These are phyloP conservation scores for Corchorus capsularis DNA, from an alignment of 345 rosid genomes.

Conservation along the genomic window DNA sequence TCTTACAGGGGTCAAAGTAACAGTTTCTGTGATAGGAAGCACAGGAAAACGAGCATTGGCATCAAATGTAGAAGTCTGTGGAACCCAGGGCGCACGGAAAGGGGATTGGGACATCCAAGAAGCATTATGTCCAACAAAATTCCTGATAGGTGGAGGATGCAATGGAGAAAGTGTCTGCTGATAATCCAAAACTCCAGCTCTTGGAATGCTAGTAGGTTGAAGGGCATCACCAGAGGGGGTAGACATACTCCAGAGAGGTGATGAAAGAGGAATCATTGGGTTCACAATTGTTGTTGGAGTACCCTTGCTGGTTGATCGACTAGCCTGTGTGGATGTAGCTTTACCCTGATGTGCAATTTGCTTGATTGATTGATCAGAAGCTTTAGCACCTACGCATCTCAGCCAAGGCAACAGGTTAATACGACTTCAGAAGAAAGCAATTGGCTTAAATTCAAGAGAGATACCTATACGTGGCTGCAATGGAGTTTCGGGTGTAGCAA, in stretches of 20 bases:
- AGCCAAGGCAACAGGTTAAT: slow-evolving; percentile 1
- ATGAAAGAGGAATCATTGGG: slow-evolving; percentile 67
- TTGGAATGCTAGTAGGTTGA: slow-evolving; percentile 60
- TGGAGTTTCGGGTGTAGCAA: slow-evolving; percentile 62
- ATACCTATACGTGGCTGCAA: slow-evolving; percentile 71
- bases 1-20: slow-evolving; percentile 58
- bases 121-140: slow-evolving; percentile 58
- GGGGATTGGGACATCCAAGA: slow-evolving; percentile 82
- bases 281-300: slow-evolving; percentile 48
- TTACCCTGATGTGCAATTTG: slow-evolving; percentile 49
- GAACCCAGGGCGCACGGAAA: slow-evolving; percentile 67
- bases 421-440: not conserved
- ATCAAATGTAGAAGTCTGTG: slow-evolving; percentile 65
- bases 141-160: slow-evolving; percentile 60
- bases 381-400: slow-evolving; percentile 39
- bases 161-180: slow-evolving; percentile 65
- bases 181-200: slow-evolving; percentile 61
- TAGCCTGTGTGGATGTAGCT: slow-evolving; percentile 48
- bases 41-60: slow-evolving; percentile 55
- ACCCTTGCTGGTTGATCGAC: slow-evolving; percentile 56
- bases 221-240: slow-evolving; percentile 57
- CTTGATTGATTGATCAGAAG: slow-evolving; percentile 54
- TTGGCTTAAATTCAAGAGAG: not conserved
- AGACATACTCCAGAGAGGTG: slow-evolving; percentile 81
- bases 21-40: slow-evolving; percentile 58